A percentile compares a stretch with the other conserved stretches of the same genome.
Conservation (phyloP, 2,329 filamentous ascomycete genomes). For the Emmonsia crescens region DNA sequence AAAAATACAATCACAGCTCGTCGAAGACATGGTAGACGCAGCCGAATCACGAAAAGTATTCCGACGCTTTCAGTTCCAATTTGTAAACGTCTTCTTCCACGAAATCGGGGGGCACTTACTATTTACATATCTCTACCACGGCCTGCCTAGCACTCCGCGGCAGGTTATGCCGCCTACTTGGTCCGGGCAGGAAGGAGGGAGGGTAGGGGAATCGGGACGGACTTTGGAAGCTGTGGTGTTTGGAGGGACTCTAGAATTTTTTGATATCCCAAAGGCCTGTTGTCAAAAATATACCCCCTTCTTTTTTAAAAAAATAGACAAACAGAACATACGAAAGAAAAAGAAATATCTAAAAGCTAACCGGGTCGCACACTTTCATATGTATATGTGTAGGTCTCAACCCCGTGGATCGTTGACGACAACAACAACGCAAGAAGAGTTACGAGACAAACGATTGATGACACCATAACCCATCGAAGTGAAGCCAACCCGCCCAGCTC, state of each 20-base stretch:
- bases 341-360: neutral
- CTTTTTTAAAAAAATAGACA: neutral
- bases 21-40: conserved; percentile 1
- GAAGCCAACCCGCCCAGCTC: neutral
- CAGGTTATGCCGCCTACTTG: neutral
- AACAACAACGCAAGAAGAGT: neutral
- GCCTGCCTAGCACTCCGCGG: neutral
- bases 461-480: neutral
- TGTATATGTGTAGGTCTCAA: neutral
- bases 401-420: neutral
- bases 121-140: conserved; percentile 3
- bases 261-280: neutral
- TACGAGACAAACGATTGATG: neutral
- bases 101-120: conserved; percentile 2
- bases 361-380: neutral
- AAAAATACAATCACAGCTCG: neutral
- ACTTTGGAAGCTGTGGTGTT: neutral
- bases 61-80: conserved; percentile 2
- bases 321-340: too few relatives aligned
- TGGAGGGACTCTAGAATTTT: neutral
- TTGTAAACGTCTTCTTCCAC: neutral
- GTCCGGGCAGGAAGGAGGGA: neutral
- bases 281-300: neutral
- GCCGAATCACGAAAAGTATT: neutral
- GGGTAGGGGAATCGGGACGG: neutral